Evolutionary conservation across 192 early-diverging fungal species (phyloP), one percentile per base, ranked within the genome.

Genomic region (Oehlia diaphana): DNA sequence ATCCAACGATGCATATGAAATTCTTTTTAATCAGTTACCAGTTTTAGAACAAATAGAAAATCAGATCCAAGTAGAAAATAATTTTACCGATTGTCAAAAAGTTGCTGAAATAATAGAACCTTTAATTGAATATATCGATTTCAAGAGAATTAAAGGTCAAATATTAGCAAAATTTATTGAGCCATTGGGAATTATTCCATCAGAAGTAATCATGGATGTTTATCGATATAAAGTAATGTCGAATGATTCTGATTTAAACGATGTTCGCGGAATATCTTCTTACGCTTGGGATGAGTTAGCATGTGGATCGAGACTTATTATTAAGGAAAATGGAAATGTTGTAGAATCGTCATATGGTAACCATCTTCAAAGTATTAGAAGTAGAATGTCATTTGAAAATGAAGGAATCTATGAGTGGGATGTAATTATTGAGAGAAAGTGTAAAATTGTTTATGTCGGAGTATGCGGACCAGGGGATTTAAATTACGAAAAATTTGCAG

Each of bases 401-500:
- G 58, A 74, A 5, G 44, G 53, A 31, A 19, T 74, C 9, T 74
- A n/a, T 37, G 73, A 74, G 61, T 74, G 73, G 73, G 53, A 74
- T 21, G 2, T 74, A 5, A 23, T 74, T 12, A 58, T 74, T 35
- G 73, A 61, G 16, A 26, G 19, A 62, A 74, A 12, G 1, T 74
- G 73, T 35, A 9, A 5, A 13, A 2, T 1, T 12, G 33, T 16
- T 26, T 74, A 23, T 4, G 19, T 74, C 28, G 73, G 73, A 61
- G n/a, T 74, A 33, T 49, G 49, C 8, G 4, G 9, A 13, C 7
- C 19, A 21, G 49, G 26, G 62, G 16, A 35, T 35, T 61, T 74
- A 2, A 49, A 74, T 58, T 74, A 37, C 61, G 44, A 26, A 14
- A 33, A 12, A 7, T 74, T 74, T 61, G 44, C 44, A 47, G 26